These are phyloP conservation scores for Solanum paucissectum DNA, from an alignment of 257 asterid genomes.

Conservation along the genomic window DNA sequence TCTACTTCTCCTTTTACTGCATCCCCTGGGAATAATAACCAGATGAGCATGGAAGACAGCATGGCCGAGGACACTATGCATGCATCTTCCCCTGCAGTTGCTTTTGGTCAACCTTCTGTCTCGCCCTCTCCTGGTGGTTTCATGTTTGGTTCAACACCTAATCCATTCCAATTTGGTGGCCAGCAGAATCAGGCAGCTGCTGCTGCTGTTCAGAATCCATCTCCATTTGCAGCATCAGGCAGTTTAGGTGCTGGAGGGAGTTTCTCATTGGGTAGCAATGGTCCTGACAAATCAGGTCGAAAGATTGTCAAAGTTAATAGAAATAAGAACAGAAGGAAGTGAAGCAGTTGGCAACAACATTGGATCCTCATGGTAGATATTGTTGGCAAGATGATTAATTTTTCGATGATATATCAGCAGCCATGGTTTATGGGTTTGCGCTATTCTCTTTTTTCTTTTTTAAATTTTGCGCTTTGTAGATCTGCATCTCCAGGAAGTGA, in stretches of 20 bases:
- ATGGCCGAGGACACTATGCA: constrained; percentile 88
- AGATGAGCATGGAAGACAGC: constrained; percentile 71
- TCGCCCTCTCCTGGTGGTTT: constrained; percentile 38
- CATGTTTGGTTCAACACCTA: constrained; percentile 37
- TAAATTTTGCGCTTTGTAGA: background rate
- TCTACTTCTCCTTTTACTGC: constrained; percentile 20
- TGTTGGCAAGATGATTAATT: background rate
- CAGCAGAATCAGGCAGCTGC: constrained; percentile 38
- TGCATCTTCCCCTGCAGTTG: constrained; percentile 23
- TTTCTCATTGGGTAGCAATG: constrained; percentile 74
- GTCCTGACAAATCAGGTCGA: constrained; percentile 47
- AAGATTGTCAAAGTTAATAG: constrained; percentile 31
- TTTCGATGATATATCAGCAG: background rate
- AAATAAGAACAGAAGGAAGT: constrained; percentile 49
- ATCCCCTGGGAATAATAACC: constrained; percentile 43
- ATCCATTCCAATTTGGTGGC: constrained; percentile 48
- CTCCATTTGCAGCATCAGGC: constrained; percentile 41
- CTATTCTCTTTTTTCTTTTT: background rate
- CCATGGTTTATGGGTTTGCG: background rate
- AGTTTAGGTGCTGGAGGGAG: constrained; percentile 58
- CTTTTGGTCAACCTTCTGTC: constrained; percentile 42
- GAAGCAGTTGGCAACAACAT: background rate
- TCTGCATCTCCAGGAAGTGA: background rate
- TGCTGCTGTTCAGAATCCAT: constrained; percentile 24
- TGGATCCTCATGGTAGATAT: background rate